These are phyloP conservation scores for Scorias spongiosa DNA, from an alignment of 2,329 filamentous ascomycete species.

Conservation along the genomic window DNA sequence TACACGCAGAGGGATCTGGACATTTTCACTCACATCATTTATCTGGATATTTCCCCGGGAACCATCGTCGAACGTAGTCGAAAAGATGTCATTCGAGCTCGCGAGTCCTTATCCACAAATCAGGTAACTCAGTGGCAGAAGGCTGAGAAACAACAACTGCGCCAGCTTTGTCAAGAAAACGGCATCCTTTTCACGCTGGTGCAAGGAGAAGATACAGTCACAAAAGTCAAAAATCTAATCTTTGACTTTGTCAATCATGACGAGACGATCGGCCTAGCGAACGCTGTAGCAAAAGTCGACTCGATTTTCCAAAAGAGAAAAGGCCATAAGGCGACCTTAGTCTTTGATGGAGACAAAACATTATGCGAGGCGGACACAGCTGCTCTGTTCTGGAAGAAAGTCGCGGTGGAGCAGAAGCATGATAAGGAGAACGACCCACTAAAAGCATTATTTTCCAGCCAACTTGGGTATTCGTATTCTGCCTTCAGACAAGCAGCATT, in stretches of 20 bases:
- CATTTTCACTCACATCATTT: conserved; percentile 43
- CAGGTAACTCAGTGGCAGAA: conserved; percentile 36
- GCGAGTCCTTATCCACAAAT: conserved; percentile 10
- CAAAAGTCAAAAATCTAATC: conserved; percentile 12
- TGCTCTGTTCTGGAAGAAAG: conserved; percentile 32
- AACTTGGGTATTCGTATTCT: conserved; percentile 35
- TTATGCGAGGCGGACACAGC: conserved; percentile 37
- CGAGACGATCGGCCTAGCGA: conserved; percentile 24
- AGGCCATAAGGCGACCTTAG: conserved; percentile 30
- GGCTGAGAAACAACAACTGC: conserved; percentile 29
- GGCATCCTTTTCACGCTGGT: conserved; percentile 31
- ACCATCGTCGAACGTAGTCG: conserved; percentile 21
- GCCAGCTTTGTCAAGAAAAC: conserved; percentile 28
- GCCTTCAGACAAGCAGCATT: conserved; percentile 41
- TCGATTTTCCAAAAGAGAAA: conserved; percentile 12
- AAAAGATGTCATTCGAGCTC: conserved; percentile 20
- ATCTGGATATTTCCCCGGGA: conserved; percentile 30
- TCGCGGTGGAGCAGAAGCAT: conserved; percentile 2
- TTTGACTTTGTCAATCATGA: conserved; percentile 25
- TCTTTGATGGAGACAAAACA: conserved; percentile 45
- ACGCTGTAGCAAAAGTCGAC: conserved; percentile 21
- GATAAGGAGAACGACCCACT: conserved; percentile 35
- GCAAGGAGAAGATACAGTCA: conserved; percentile 6
- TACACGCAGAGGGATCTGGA: conserved; percentile 23
- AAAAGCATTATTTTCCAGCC: conserved; percentile 36